These are phyloP conservation scores for Sphagnum tenellum DNA, from an alignment of 225 moss, liverwort and hornwort genomes.

Conservation along the genomic window DNA sequence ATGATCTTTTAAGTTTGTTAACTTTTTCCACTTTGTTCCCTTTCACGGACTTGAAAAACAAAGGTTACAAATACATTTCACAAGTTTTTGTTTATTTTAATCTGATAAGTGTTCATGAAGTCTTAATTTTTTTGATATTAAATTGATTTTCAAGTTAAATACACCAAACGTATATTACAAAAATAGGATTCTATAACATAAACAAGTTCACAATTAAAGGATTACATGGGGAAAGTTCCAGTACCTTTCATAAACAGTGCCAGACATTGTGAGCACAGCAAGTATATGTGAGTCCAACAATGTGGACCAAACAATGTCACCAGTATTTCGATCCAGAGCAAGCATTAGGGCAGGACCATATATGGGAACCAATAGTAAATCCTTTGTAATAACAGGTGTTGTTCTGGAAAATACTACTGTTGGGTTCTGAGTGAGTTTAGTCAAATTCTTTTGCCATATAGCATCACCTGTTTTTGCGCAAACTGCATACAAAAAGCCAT, in stretches of 20 bases:
- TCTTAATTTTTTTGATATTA: too few species aligned
- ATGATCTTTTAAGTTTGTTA: too few species aligned
- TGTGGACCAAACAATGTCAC: background rate
- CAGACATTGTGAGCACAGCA: background rate
- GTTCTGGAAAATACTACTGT: background rate
- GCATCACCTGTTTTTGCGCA: background rate
- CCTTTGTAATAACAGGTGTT: background rate
- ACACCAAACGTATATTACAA: too few species aligned
- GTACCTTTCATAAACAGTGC: slow-evolving; percentile 2
- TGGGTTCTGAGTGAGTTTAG: background rate
- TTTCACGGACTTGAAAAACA: too few species aligned
- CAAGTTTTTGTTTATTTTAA: too few species aligned
- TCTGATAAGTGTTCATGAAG: too few species aligned
- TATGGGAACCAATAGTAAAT: background rate
- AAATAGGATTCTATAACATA: too few species aligned
- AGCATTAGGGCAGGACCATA: background rate
- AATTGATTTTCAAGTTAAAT: too few species aligned
- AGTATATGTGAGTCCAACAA: slow-evolving; percentile 1
- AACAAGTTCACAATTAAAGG: too few species aligned
- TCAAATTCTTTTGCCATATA: background rate
- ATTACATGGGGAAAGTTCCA: too few species aligned
- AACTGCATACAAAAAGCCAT: background rate
- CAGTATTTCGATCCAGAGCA: background rate
- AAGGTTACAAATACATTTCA: too few species aligned
- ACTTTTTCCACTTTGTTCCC: too few species aligned